Base-by-base conservation (phyloP, 2,329 filamentous ascomycete species). In the Phialemonium atrogriseum region DNA sequence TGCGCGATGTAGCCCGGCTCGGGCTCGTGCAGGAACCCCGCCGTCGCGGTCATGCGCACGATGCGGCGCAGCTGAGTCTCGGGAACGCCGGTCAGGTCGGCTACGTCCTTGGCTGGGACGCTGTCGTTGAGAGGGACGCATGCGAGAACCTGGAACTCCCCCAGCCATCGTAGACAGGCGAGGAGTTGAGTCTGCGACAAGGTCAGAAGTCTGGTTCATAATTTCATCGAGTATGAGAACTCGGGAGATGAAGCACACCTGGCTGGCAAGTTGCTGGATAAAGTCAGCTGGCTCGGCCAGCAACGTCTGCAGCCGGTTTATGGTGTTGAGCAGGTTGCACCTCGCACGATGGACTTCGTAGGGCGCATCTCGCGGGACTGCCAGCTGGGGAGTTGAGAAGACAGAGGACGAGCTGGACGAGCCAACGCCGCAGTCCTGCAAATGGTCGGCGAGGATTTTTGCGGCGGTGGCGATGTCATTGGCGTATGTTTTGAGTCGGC, bases 101-200 rank as follows among this genome's bases (percentile, higher is more conserved):
- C 60, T 1, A 67, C 39, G 29, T 67, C 64, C 21, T 54, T 48
- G 27, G 52, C 40, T 2, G 50, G 39, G 7, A 62, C 51, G 24
- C 42, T 56, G 14, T 48, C 54, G 5, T 27, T 33, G 2, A 59
- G 42, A 1, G 63, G 64, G n/a, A 68, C 58, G 38, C 50, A 65
- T 4, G 59, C 59, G 1, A 64, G 51, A 4, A 66, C 46, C 30
- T 66, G 60, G 36, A 60, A 60, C 10, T 66, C 56, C 5, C 51
- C 56, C 10, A 66, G 48, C 63, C 60, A 67, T 37, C 52, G 51
- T 6, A 64, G 36, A 28, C 59, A 63, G 4, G 45, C 41, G 11
- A 49, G 41, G 3, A 47, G 24, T 17, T 36, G 29, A 12, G 4
- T 36, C 34, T 36, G 9, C 12, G n/a, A 8, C 7, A 11, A 22